Base-by-base conservation (phyloP, 345 rosid genomes). In the Brassica nigra region DNA sequence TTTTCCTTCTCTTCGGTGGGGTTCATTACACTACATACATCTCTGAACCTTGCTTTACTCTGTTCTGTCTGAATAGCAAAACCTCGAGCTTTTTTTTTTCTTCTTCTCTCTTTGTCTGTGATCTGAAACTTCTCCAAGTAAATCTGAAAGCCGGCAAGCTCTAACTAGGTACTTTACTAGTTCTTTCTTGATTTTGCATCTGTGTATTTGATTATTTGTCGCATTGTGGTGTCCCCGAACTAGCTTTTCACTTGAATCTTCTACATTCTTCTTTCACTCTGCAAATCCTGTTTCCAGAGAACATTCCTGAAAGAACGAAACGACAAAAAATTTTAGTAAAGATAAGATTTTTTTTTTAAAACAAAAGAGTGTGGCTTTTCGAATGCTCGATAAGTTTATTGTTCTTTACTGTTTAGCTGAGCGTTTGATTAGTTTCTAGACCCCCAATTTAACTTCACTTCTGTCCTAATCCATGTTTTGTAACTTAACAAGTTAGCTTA, bases 101-200 rank as follows among this genome's bases (percentile, higher is more conserved):
- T 57, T 66, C 28, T 57, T 66, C 28, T 54, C 27, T 75, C 62
- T 20, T 34, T 54, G 54, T 67, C 52, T 36, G 14, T 68, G 68
- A 31, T 73, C 61, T 39, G 66, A 77, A 79, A 52, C 66, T 74
- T 70, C 73, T 42, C 68, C 74, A 62, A 57, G 33, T 39, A 62
- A 64, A 62, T 70, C 70, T 86, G 73, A 54, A 61, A 85, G 83
- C 62, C 15, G 63, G 76, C 73, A 77, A 71, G 81, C 66, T 80
- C 74, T 28, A 28, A 84, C 83, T 84, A 86, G 88, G 89, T 88
- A 78, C 76, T 73, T 52, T 3, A 18, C 27, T 58, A 49, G 68
- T 47, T 11, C 6, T 71, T 52, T 82, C 44, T 68, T 79, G 66
- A 62, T 82, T 81, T 64, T 76, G 79, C 76, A 71, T 74, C 70